Base-by-base conservation (phyloP, 352 stramenopile genomes). In the Globisporangium nunn region DNA sequence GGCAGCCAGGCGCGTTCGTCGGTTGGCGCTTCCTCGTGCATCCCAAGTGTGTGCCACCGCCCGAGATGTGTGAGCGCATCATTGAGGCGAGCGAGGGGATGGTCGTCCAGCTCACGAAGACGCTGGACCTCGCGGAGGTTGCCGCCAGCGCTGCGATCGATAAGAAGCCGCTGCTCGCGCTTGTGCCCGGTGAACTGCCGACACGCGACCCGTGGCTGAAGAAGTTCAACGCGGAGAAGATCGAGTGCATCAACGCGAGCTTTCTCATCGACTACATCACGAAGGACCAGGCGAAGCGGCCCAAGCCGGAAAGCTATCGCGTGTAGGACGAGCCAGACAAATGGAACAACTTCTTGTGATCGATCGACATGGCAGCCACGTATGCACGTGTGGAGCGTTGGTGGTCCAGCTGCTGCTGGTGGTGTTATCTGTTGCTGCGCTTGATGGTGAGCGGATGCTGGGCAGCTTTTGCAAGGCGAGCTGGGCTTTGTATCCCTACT, bases 231-330 rank as follows among this genome's bases (percentile, higher is more conserved):
- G 59, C 62, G 14, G 66, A 79, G 40, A 68, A 79, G n/a, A 63
- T 95, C 15, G 72, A 83, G 57, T 87, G 81, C 63, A 63, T 93
- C 59, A 89, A 87, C 52, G 81, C 82, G 3, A 81, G 60, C 37
- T 93, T 95, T 50, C 68, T 95, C 31, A 90, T 95, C 68, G 85
- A 95, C 56, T 90, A 81, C 56, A 68, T 95, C 52, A 92, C 85
- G 30, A 95, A 93, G 66, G 73, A 92, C 59, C 85, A 91, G 60
- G 60, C 62, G 15, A 72, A 74, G 47, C 72, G 64, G 15, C 75
- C 80, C 14, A 68, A 73, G 52, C 64, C 70, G 10, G 62, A 76
- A 44, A 69, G 78, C 58, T 93, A 88, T 48, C 53, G 58, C 44
- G 50, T 89, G 53, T 88, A 81, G 56, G 58, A 17, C n/a, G 18